Conservation (phyloP, 257 asterid genomes). For the Solanum lycopersicoides region DNA sequence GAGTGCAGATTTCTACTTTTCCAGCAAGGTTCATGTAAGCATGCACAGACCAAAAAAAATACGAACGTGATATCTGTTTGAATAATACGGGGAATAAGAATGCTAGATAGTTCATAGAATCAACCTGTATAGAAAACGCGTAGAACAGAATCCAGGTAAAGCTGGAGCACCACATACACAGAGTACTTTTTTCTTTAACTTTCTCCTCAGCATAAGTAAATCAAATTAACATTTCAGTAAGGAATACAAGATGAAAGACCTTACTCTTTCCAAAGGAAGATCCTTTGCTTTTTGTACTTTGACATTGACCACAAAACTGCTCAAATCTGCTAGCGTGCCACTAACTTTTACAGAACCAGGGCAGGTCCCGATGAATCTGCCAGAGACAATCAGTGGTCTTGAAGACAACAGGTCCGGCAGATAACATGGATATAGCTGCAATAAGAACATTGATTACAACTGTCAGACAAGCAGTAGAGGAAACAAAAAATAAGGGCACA, state of each 20-base stretch:
- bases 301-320: slow-evolving; percentile 31
- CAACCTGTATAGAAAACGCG: neutral
- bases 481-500: neutral
- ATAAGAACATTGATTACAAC: neutral
- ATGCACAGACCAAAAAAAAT: neutral
- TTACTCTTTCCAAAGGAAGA: slow-evolving; percentile 65
- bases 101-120: neutral
- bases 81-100: neutral
- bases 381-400: slow-evolving; percentile 58
- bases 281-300: slow-evolving; percentile 55
- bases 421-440: slow-evolving; percentile 60
- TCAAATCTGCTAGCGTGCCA: slow-evolving; percentile 54
- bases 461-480: neutral
- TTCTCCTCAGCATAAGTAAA: neutral
- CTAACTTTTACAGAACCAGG: slow-evolving; percentile 42
- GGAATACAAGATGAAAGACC: slow-evolving; percentile 1
- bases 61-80: neutral
- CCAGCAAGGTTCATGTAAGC: neutral
- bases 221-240: neutral
- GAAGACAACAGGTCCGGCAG: slow-evolving; percentile 61
- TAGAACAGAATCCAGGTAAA: neutral
- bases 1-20: neutral
- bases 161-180: neutral
- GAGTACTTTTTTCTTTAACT: neutral
- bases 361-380: slow-evolving; percentile 60